Base-by-base conservation (phyloP, 108 stramenopile species). In the Conticribra weissflogii region DNA sequence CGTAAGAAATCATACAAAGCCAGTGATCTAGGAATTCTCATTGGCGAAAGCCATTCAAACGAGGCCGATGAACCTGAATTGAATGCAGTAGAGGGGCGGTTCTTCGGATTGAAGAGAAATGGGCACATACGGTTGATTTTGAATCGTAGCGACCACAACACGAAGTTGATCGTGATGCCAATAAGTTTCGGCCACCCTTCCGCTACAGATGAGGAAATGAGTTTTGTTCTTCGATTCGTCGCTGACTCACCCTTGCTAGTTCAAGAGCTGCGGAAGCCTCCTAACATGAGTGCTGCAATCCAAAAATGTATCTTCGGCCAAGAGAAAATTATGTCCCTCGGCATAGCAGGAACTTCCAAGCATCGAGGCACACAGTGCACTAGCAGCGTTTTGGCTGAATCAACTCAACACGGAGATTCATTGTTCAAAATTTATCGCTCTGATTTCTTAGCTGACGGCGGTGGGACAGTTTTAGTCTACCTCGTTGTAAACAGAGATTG, bases 1-100 rank as follows among this genome's bases (percentile, higher is more conserved):
- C 70, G 89, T 9, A 90, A 90, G 59, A 79, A 76, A 44, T 77
- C 75, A 54, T 90, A 90, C 81, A 88, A 87, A 55, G 71, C 84
- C 18, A 80, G 82, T 24, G 89, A 90, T 76, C 7, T 88, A 54
- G 85, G 85, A 31, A 77, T 90, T 23, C 64, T 90, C 2, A 83
- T 87, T 18, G 85, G 68, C 22, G 81, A 86, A 30, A 25, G 18
- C n/a, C 49, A 55, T 56, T 17, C 29, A 44, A 32, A 46, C 23
- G 36, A 65, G 5, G 28, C 52, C n/a, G 72, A 48, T 3, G 27
- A 58, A 36, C 49, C 71, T 4, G 70, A 75, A 30, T 24, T 81
- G 46, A 49, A 66, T 22, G 30, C 75, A 18, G 83, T 86, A 2
- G 80, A 81, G 53, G 89, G 86, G 0, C 57, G 69, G 53, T 84